These are phyloP conservation scores for Priceomyces carsonii DNA, from an alignment of 805 yeast genomes.

Conservation along the genomic window DNA sequence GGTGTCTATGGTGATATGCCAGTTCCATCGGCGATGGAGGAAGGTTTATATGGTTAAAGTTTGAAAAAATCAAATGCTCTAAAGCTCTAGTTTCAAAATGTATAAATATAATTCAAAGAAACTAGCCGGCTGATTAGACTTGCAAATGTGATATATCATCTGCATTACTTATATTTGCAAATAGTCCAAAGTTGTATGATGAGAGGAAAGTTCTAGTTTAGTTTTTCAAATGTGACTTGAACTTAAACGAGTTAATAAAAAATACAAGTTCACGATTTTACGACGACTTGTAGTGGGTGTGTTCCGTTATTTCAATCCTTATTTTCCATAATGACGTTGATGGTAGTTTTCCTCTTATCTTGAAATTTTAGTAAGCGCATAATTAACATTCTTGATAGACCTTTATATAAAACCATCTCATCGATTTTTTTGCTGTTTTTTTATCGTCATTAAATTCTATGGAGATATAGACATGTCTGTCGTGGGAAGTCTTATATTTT, in stretches of 20 bases:
- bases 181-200: neutral
- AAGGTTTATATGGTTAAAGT: slow-evolving; percentile 65
- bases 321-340: too few relatives aligned
- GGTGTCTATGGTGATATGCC: slow-evolving; percentile 81
- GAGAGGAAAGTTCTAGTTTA: neutral
- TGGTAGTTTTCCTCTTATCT: too few relatives aligned
- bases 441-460: too few relatives aligned
- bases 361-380: too few relatives aligned
- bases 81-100: neutral
- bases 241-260: too few relatives aligned
- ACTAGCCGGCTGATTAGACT: neutral
- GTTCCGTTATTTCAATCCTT: too few relatives aligned
- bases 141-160: neutral
- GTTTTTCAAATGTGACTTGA: neutral
- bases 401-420: too few relatives aligned
- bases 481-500: slow-evolving; percentile 93
- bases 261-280: too few relatives aligned
- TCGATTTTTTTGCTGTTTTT: too few relatives aligned
- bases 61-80: neutral
- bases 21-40: slow-evolving; percentile 67
- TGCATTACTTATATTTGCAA: neutral
- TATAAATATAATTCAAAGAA: neutral
- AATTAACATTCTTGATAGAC: too few relatives aligned
- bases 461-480: slow-evolving; percentile 82
- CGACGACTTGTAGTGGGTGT: too few relatives aligned